Percentiles rank a stretch among this genome's conserved stretches.
phyloP scores from a whole-genome alignment of 352 stramenopile genomes.

The Phytophthora kernoviae region DNA sequence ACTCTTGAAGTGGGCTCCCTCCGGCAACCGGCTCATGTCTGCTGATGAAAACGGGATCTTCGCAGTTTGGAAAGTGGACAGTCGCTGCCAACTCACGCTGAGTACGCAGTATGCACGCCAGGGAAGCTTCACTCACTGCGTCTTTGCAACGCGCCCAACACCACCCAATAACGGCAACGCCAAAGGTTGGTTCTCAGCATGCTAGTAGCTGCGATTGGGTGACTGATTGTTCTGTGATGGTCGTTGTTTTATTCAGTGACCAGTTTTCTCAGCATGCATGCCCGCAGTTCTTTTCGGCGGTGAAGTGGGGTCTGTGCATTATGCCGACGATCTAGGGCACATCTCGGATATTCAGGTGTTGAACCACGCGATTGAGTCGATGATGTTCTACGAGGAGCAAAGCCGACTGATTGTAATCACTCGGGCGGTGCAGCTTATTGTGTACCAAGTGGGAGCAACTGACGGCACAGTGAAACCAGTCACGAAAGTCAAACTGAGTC shows the following conservation, averaged over 20 bases:
- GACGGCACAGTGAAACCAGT: slow-evolving; percentile 87
- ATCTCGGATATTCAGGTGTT: slow-evolving; percentile 90
- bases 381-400: slow-evolving; percentile 90
- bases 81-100: slow-evolving; percentile 73
- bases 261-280: slow-evolving; percentile 61
- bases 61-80: slow-evolving; percentile 88
- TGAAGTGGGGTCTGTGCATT: slow-evolving; percentile 89
- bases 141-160: slow-evolving; percentile 71
- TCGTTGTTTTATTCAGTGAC: slow-evolving; percentile 31
- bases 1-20: slow-evolving; percentile 86
- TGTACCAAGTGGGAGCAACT: slow-evolving; percentile 84
- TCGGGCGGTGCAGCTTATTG: slow-evolving; percentile 82
- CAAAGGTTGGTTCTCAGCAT: slow-evolving; percentile 37
- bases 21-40: slow-evolving; percentile 88
- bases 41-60: slow-evolving; percentile 88
- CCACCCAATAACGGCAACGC: slow-evolving; percentile 42
- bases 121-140: slow-evolving; percentile 87
- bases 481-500: slow-evolving; percentile 90
- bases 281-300: slow-evolving; percentile 94
- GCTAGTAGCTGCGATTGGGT: no score
- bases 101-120: slow-evolving; percentile 87
- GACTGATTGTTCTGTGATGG: not conserved
- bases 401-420: slow-evolving; percentile 92
- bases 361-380: slow-evolving; percentile 86
- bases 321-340: slow-evolving; percentile 92